These are phyloP conservation scores for Sungouiozyma intestinalis DNA, from an alignment of 805 yeast species.

Conservation along the genomic window DNA sequence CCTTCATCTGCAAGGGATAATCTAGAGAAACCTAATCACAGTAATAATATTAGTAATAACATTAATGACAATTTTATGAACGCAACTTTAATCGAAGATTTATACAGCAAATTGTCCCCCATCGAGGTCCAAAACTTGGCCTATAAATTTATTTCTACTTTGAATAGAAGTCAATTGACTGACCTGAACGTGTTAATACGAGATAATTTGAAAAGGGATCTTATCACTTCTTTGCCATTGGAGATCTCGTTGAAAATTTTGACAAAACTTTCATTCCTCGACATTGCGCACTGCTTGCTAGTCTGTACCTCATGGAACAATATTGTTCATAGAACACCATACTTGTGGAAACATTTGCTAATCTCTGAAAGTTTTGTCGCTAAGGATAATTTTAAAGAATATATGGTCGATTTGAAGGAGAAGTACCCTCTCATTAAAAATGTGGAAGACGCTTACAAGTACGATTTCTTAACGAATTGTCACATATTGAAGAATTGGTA, in stretches of 20 bases:
- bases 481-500: slow-evolving; percentile 73
- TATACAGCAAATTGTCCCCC: slow-evolving; percentile 1
- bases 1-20: slow-evolving; percentile 4
- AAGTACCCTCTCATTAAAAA: slow-evolving; percentile 22
- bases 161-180: slow-evolving; percentile 22
- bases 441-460: slow-evolving; percentile 29
- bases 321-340: slow-evolving; percentile 48
- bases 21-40: background rate
- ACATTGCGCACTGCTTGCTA: slow-evolving; percentile 48
- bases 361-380: slow-evolving; percentile 51
- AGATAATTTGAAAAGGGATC: slow-evolving; percentile 53
- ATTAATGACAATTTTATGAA: background rate
- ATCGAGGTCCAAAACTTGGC: slow-evolving; percentile 15
- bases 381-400: slow-evolving; percentile 35
- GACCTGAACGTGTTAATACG: slow-evolving; percentile 23
- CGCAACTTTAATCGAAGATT: background rate
- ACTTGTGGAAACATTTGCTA: slow-evolving; percentile 61
- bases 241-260: slow-evolving; percentile 65
- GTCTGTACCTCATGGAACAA: slow-evolving; percentile 65
- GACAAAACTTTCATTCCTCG: slow-evolving; percentile 47
- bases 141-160: slow-evolving; percentile 18
- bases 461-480: slow-evolving; percentile 60
- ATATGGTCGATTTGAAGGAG: slow-evolving; percentile 12
- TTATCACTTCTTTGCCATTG: slow-evolving; percentile 57
- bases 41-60: background rate